Evolutionary conservation across 2,329 filamentous ascomycete genomes (phyloP).

Genomic region (Aspergillus felis): DNA sequence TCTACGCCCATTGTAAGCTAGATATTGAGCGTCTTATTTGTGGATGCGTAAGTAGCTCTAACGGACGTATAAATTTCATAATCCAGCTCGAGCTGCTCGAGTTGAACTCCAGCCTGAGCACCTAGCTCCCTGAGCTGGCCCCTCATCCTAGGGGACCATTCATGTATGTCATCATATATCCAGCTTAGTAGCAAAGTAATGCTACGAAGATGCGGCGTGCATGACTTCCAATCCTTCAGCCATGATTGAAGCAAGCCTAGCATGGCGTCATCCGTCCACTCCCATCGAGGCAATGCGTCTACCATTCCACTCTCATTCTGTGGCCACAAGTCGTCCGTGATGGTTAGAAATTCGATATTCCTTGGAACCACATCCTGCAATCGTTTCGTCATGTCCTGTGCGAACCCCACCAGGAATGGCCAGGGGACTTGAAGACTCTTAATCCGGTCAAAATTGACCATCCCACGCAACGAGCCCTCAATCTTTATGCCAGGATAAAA

Average conservation of each 20-base stretch:
- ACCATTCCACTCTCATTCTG: constrained; percentile 4
- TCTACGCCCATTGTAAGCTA: not conserved
- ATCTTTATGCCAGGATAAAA: too few species aligned
- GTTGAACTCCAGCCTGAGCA: constrained; percentile 1
- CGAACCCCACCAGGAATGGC: constrained; percentile 12
- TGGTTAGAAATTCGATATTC: constrained; percentile 13
- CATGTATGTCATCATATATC: not conserved
- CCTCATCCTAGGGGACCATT: constrained; percentile 4
- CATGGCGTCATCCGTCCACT: constrained; percentile 1
- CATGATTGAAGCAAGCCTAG: constrained; percentile 10
- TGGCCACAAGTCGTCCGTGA: constrained; percentile 13
- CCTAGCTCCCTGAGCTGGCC: constrained; percentile 4
- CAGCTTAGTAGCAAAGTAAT: constrained; percentile 4
- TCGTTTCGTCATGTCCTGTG: not conserved
- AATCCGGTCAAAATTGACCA: constrained; percentile 1
- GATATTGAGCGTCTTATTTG: too few species aligned
- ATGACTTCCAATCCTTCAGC: constrained; percentile 9
- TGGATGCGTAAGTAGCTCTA: too few species aligned
- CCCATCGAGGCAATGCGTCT: not conserved
- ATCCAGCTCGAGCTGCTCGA: not conserved
- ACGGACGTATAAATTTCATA: too few species aligned
- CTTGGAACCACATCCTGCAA: constrained; percentile 10
- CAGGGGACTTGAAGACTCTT: constrained; percentile 10
- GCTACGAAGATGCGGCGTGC: constrained; percentile 7
- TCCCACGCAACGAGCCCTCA: not conserved